phyloP scores from a whole-genome alignment of 2,329 filamentous ascomycete genomes.

The Lachnellula hyalina region DNA sequence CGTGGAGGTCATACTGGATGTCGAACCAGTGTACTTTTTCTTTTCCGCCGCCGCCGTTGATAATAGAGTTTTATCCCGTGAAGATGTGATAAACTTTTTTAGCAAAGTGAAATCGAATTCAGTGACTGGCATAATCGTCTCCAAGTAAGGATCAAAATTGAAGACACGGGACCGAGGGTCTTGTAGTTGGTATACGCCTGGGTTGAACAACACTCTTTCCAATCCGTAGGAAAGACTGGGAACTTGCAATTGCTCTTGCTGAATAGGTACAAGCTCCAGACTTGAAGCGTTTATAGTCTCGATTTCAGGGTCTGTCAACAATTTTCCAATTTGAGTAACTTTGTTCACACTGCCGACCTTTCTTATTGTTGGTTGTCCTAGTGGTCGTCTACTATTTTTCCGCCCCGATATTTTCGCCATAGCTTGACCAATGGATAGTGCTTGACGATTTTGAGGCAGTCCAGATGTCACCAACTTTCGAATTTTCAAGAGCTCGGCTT shows the following conservation, averaged over 20 bases:
- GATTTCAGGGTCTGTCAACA: constrained; percentile 18
- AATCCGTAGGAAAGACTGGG: constrained; percentile 30
- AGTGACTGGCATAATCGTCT: constrained; percentile 84
- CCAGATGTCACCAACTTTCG: background rate
- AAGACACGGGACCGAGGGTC: constrained; percentile 82
- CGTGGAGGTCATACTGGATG: constrained; percentile 89
- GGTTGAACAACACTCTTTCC: constrained; percentile 77
- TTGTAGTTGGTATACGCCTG: constrained; percentile 85
- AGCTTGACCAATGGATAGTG: background rate
- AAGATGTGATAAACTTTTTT: constrained; percentile 86
- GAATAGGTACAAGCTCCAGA: constrained; percentile 25
- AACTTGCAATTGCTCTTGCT: constrained; percentile 25
- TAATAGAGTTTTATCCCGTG: constrained; percentile 70
- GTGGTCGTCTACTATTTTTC: background rate
- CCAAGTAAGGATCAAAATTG: constrained; percentile 95
- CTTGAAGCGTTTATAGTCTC: constrained; percentile 23
- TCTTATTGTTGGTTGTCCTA: background rate
- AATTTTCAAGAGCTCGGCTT: background rate
- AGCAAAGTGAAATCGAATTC: constrained; percentile 91
- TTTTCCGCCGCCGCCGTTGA: constrained; percentile 58
- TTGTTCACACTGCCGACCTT: too few relatives aligned
- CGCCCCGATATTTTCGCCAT: background rate
- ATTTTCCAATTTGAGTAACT: background rate
- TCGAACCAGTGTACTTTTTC: constrained; percentile 88
- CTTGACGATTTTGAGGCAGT: background rate